Conservation (phyloP, 108 stramenopile genomes). For the Skeletonema marinoi region DNA sequence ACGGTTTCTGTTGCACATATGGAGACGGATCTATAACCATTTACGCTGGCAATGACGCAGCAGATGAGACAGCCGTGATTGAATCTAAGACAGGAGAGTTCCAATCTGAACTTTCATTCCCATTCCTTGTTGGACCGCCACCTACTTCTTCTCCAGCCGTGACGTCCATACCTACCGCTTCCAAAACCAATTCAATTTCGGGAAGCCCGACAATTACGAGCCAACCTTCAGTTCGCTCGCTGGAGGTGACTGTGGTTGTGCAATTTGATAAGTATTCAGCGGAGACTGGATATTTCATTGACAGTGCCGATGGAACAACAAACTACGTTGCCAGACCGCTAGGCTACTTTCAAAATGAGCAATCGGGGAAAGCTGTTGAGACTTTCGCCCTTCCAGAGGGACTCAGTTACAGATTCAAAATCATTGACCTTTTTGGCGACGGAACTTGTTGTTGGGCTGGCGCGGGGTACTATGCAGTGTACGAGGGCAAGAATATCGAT, state of each 20-base stretch:
- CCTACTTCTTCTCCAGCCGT: conserved; percentile 2
- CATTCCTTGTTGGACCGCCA: conserved; percentile 16
- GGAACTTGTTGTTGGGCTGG: conserved; percentile 34
- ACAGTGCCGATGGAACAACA: conserved; percentile 14
- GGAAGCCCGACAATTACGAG: not conserved
- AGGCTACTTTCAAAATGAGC: conserved; percentile 15
- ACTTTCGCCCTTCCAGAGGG: conserved; percentile 9
- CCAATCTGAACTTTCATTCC: conserved; percentile 2
- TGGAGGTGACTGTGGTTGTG: conserved; percentile 16
- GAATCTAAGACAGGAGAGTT: conserved; percentile 15
- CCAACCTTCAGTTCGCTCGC: conserved; percentile 1
- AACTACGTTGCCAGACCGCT: conserved; percentile 16
- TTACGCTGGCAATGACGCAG: conserved; percentile 9
- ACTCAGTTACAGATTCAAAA: conserved; percentile 14
- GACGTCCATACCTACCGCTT: not conserved
- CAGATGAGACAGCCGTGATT: conserved; percentile 19
- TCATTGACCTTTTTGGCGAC: conserved; percentile 29
- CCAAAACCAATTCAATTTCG: not conserved
- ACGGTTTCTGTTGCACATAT: conserved; percentile 18
- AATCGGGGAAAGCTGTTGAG: not conserved
- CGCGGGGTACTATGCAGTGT: conserved; percentile 16
- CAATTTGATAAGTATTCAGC: conserved; percentile 28
- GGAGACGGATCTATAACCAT: conserved; percentile 28
- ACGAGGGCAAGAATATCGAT: conserved; percentile 13
- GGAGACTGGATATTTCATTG: conserved; percentile 29